Evolutionary conservation across 371 early-diverging fungal genomes (phyloP).

Genomic region (Rhizopus arrhizus): DNA sequence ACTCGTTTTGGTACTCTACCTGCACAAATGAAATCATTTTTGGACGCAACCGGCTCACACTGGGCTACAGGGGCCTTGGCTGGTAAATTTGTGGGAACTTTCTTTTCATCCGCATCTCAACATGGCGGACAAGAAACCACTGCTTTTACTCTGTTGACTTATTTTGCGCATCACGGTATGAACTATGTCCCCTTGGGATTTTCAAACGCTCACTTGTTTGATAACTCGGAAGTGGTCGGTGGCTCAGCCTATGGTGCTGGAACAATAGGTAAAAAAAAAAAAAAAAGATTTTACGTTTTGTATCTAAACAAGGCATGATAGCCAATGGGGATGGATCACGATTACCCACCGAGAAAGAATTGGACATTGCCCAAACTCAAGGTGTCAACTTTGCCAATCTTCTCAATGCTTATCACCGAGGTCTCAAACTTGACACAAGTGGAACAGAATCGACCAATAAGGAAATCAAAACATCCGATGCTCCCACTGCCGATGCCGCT

Average conservation of each 20-base stretch:
- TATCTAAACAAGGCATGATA: conserved; percentile 62
- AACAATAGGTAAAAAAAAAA: conserved; percentile 49
- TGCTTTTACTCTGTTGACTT: conserved; percentile 64
- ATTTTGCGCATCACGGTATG: conserved; percentile 81
- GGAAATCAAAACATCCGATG: not conserved
- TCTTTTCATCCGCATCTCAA: conserved; percentile 71
- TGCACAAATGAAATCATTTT: conserved; percentile 74
- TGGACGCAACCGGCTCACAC: conserved; percentile 75
- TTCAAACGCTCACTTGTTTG: conserved; percentile 41
- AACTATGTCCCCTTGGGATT: conserved; percentile 78
- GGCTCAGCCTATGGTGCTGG: conserved; percentile 81
- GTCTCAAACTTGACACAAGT: not conserved
- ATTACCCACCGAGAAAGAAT: conserved; percentile 65
- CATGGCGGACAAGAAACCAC: conserved; percentile 85
- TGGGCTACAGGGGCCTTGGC: conserved; percentile 69
- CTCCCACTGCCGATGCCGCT: not conserved
- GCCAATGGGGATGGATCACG: conserved; percentile 66
- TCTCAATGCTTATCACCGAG: conserved; percentile 18
- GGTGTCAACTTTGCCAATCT: conserved; percentile 67
- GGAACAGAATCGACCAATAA: not conserved
- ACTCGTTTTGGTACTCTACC: conserved; percentile 69
- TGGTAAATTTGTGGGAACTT: conserved; percentile 75
- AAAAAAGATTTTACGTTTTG: conserved; percentile 30
- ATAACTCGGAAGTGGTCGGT: conserved; percentile 53
- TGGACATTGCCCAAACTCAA: conserved; percentile 65